Conservation (phyloP, 768 basidiomycete species). For the Termitomyces sp. region DNA sequence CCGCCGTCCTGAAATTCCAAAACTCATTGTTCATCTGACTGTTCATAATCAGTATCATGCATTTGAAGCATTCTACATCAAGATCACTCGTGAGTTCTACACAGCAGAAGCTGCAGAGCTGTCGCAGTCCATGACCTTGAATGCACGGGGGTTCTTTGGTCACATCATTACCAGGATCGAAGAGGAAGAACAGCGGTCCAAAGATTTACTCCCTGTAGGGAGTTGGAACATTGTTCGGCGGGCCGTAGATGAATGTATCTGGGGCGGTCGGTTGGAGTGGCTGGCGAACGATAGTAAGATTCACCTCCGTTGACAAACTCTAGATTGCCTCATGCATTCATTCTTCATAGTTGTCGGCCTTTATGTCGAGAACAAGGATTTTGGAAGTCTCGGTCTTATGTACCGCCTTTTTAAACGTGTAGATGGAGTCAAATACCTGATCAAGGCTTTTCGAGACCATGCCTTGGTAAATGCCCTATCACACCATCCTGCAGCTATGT, state of each 20-base stretch:
- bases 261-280: conserved; percentile 37
- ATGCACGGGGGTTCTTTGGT: conserved; percentile 50
- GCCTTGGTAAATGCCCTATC: conserved; percentile 41
- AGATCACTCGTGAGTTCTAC: conserved; percentile 50
- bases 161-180: conserved; percentile 39
- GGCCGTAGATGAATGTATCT: conserved; percentile 47
- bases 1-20: conserved; percentile 35
- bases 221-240: conserved; percentile 48
- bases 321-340: not conserved
- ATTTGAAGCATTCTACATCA: conserved; percentile 54
- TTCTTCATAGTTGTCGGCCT: conserved; percentile 41
- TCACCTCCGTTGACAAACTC: not conserved
- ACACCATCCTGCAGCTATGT: not conserved
- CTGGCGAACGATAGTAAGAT: conserved; percentile 27
- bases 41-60: conserved; percentile 52
- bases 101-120: conserved; percentile 38
- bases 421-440: conserved; percentile 44
- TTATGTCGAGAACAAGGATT: conserved; percentile 44
- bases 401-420: conserved; percentile 61
- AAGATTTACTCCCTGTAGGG: conserved; percentile 42
- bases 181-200: conserved; percentile 54
- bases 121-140: conserved; percentile 27
- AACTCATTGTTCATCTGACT: conserved; percentile 53
- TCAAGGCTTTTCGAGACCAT: conserved; percentile 55
- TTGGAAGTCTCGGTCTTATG: conserved; percentile 41